A percentile compares a stretch with the other conserved stretches of the same genome.
Conservation (phyloP, 495 filamentous ascomycete genomes). For the Aspergillus ostianus region DNA sequence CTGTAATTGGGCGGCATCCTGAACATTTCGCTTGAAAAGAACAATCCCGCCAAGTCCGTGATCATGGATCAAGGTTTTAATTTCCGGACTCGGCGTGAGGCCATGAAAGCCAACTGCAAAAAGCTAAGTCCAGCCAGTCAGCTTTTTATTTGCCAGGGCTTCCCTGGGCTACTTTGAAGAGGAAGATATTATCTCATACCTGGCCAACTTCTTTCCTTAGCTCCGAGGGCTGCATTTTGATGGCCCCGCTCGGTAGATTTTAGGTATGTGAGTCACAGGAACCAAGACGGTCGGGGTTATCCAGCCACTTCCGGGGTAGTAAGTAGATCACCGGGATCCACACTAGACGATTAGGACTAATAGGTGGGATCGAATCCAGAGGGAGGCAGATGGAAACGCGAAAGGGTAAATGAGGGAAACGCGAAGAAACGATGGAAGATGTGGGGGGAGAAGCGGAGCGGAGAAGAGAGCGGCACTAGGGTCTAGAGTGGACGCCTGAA, state of each 20-base stretch:
- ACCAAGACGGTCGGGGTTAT: neutral
- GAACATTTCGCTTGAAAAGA: constrained; percentile 47
- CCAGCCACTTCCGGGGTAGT: neutral
- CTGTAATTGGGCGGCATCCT: constrained; percentile 39
- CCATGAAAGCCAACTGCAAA: constrained; percentile 53
- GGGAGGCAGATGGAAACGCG: neutral
- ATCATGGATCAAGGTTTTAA: constrained; percentile 47
- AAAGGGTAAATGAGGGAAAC: neutral
- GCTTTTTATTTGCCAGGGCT: neutral
- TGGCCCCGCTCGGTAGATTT: too few relatives aligned
- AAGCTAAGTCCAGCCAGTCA: constrained; percentile 29
- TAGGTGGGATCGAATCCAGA: neutral
- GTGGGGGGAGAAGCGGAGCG: neutral
- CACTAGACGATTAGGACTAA: neutral
- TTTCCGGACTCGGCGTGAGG: constrained; percentile 40
- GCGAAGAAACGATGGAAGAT: neutral
- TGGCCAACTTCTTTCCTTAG: constrained; percentile 32
- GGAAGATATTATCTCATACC: constrained; percentile 24
- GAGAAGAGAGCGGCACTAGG: too few relatives aligned
- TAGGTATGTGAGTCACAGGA: neutral
- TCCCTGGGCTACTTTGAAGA: neutral
- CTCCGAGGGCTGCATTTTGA: constrained; percentile 12
- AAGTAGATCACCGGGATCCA: neutral
- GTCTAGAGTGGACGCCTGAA: too few relatives aligned
- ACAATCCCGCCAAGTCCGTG: constrained; percentile 48